phyloP scores from a whole-genome alignment of 1,139 yeast species.

The Yamadazyma friedrichii region DNA sequence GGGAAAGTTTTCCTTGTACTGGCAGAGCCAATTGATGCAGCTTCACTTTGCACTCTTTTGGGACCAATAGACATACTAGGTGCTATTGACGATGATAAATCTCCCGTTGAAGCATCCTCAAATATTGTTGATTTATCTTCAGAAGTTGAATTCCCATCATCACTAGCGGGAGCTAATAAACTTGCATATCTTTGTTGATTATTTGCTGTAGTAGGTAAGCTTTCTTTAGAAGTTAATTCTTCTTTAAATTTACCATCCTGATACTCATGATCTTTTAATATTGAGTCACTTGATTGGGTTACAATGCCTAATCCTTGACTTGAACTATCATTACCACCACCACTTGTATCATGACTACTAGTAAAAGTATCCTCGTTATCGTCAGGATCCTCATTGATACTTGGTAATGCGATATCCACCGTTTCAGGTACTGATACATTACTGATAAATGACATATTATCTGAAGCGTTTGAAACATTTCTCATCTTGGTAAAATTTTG shows the following conservation, averaged over 20 bases:
- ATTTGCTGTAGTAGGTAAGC: slow-evolving; percentile 4
- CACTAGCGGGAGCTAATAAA: slow-evolving; percentile 18
- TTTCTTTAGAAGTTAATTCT: slow-evolving; percentile 26
- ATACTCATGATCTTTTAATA: slow-evolving; percentile 26
- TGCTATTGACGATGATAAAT: slow-evolving; percentile 10
- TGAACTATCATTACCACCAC: slow-evolving; percentile 3
- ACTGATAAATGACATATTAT: slow-evolving; percentile 27
- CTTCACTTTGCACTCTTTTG: slow-evolving; percentile 12
- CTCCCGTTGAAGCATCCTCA: slow-evolving; percentile 2
- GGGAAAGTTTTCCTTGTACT: slow-evolving; percentile 14
- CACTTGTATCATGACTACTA: slow-evolving; percentile 10
- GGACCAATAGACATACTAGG: slow-evolving; percentile 11
- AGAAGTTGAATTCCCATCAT: slow-evolving; percentile 8
- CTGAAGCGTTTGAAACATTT: slow-evolving; percentile 22
- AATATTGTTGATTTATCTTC: slow-evolving; percentile 1
- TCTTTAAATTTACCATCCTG: slow-evolving; percentile 24
- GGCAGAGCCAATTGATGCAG: slow-evolving; percentile 8
- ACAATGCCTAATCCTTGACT: slow-evolving; percentile 13
- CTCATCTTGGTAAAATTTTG: slow-evolving; percentile 35
- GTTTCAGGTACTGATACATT: slow-evolving; percentile 43
- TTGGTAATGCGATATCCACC: slow-evolving; percentile 40
- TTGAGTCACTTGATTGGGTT: slow-evolving; percentile 24
- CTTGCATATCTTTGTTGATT: slow-evolving; percentile 23
- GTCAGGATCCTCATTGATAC: slow-evolving; percentile 35
- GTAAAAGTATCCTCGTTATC: slow-evolving; percentile 22